phyloP scores from a whole-genome alignment of 2,329 filamentous ascomycete species.

The Diplodia scrobiculata region DNA sequence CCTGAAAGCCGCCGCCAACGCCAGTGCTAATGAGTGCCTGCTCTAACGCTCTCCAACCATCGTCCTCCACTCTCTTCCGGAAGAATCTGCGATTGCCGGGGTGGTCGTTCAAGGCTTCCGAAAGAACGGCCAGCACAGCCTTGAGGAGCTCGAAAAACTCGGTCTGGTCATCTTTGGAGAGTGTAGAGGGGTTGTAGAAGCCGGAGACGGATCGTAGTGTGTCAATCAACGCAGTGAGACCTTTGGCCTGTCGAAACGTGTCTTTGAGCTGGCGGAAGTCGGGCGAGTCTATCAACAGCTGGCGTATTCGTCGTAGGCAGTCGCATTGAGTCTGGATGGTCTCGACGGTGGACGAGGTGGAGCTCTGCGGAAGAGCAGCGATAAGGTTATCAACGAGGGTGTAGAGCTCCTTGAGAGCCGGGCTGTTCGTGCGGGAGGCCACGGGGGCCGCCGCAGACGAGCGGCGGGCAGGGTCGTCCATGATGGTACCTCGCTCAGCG shows the following conservation, averaged over 20 bases:
- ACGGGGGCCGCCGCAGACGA: slow-evolving; percentile 45
- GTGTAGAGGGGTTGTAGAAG: slow-evolving; percentile 70
- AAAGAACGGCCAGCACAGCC: slow-evolving; percentile 70
- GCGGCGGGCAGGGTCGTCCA: slow-evolving; percentile 41
- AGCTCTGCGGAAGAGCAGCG: slow-evolving; percentile 37
- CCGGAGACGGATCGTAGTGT: slow-evolving; percentile 71
- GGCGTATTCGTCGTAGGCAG: slow-evolving; percentile 66
- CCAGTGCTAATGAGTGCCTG: slow-evolving; percentile 70
- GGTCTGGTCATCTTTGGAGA: slow-evolving; percentile 63
- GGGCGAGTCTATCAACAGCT: slow-evolving; percentile 60
- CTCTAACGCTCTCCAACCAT: slow-evolving; percentile 77
- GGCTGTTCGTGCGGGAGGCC: slow-evolving; percentile 45
- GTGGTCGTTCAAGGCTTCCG: slow-evolving; percentile 74
- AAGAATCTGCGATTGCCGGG: slow-evolving; percentile 89
- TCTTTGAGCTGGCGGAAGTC: slow-evolving; percentile 64
- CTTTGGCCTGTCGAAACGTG: slow-evolving; percentile 77
- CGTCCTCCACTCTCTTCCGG: slow-evolving; percentile 69
- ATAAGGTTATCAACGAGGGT: slow-evolving; percentile 43
- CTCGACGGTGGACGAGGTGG: slow-evolving; percentile 37
- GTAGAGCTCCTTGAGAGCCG: slow-evolving; percentile 44
- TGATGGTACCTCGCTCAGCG: slow-evolving; percentile 40
- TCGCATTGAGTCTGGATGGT: slow-evolving; percentile 49
- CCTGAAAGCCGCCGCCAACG: slow-evolving; percentile 41
- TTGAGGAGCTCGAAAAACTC: slow-evolving; percentile 70
- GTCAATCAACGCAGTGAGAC: slow-evolving; percentile 73